Percentiles rank a stretch among this genome's conserved stretches.
Conservation (phyloP, 2,329 filamentous ascomycete species). For the Sphaerulina vaccinii region DNA sequence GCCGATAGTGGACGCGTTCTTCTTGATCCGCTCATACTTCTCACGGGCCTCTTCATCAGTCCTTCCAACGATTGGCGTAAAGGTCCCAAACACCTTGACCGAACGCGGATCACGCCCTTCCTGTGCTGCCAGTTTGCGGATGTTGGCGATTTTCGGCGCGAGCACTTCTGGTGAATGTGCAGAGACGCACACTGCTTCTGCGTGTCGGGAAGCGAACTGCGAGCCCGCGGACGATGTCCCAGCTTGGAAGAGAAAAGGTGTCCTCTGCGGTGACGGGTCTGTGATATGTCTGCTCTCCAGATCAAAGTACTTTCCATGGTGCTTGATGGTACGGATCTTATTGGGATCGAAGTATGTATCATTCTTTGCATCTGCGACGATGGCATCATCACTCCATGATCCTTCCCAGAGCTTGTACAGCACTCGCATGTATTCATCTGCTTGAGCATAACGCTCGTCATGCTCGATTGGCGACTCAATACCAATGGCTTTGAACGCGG, state of each 20-base stretch:
- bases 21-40: conserved; percentile 61
- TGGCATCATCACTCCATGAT: conserved; percentile 56
- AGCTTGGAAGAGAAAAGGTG: conserved; percentile 50
- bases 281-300: conserved; percentile 48
- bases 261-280: conserved; percentile 43
- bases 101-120: conserved; percentile 56
- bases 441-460: conserved; percentile 60
- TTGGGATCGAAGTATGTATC: conserved; percentile 60
- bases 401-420: conserved; percentile 63
- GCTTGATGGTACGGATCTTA: conserved; percentile 60
- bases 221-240: conserved; percentile 60
- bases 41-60: conserved; percentile 65
- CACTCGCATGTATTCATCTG: conserved; percentile 61
- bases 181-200: conserved; percentile 66
- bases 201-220: conserved; percentile 57
- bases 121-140: conserved; percentile 52
- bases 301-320: conserved; percentile 57
- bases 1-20: conserved; percentile 64
- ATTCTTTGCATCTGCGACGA: conserved; percentile 53
- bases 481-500: conserved; percentile 62
- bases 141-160: conserved; percentile 62
- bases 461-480: conserved; percentile 59
- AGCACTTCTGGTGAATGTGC: conserved; percentile 63
- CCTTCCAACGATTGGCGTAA: conserved; percentile 63
- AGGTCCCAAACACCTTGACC: conserved; percentile 67